A percentile compares a stretch with the other conserved stretches of the same genome.
These are phyloP conservation scores for Globisporangium parvum DNA, from an alignment of 352 stramenopile genomes.

Conservation along the genomic window DNA sequence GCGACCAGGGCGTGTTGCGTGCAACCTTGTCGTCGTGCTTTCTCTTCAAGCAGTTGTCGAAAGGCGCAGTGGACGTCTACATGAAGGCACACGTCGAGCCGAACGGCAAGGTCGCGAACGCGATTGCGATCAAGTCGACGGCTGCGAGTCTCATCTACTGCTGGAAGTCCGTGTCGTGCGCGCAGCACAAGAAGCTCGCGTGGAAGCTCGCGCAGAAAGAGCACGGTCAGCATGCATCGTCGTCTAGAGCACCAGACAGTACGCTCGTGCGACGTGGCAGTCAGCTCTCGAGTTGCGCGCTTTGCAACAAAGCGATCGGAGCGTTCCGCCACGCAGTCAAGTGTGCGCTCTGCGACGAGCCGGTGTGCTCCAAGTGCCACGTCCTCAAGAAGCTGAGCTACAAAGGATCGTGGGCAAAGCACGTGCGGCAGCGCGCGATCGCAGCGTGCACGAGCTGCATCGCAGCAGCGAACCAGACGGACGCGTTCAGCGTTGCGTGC, in stretches of 20 bases:
- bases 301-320: constrained; percentile 6
- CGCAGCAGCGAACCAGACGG: constrained; percentile 3
- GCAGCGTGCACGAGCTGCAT: constrained; percentile 11
- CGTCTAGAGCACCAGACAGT: not conserved
- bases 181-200: constrained; percentile 30
- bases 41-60: constrained; percentile 26
- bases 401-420: constrained; percentile 2
- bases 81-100: constrained; percentile 21
- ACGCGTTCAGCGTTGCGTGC: constrained; percentile 1
- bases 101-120: constrained; percentile 14
- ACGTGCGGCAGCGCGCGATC: not conserved
- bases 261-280: constrained; percentile 1
- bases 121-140: constrained; percentile 17
- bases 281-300: constrained; percentile 4
- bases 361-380: constrained; percentile 12
- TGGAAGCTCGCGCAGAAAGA: constrained; percentile 11
- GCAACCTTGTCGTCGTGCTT: constrained; percentile 31
- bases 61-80: constrained; percentile 22
- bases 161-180: constrained; percentile 25
- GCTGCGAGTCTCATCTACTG: constrained; percentile 21
- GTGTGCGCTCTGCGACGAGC: constrained; percentile 9
- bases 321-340: constrained; percentile 10
- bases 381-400: constrained; percentile 8
- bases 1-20: constrained; percentile 28
- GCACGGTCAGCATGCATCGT: not conserved